phyloP scores from a whole-genome alignment of 768 basidiomycete species.

The Amanita pallidorosea region DNA sequence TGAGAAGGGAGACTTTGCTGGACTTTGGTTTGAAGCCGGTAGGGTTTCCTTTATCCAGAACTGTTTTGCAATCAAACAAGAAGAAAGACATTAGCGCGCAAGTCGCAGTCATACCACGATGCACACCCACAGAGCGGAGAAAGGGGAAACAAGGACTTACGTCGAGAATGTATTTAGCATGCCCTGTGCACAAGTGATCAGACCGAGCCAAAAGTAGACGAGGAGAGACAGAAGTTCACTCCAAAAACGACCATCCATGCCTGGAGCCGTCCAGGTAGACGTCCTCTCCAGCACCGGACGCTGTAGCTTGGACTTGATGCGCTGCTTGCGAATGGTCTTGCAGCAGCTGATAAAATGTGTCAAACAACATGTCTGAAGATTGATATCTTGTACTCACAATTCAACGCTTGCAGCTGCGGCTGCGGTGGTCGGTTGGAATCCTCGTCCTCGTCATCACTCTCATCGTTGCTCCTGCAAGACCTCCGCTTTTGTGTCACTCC shows the following conservation, averaged over 20 bases:
- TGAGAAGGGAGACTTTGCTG: conserved; percentile 84
- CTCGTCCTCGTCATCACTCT: conserved; percentile 65
- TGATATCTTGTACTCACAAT: conserved; percentile 24
- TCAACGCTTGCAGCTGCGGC: conserved; percentile 41
- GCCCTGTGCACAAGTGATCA: no score
- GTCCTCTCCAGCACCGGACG: conserved; percentile 29
- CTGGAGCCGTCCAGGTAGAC: no score
- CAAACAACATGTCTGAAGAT: background rate
- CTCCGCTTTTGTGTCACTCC: conserved; percentile 32
- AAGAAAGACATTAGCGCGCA: no score
- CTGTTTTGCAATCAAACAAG: no score
- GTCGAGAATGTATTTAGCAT: no score
- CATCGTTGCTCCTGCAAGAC: conserved; percentile 45
- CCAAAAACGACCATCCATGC: no score
- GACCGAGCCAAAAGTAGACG: no score
- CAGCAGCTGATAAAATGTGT: conserved; percentile 44
- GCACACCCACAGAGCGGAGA: no score
- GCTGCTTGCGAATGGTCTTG: conserved; percentile 84
- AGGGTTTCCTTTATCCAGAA: conserved; percentile 53
- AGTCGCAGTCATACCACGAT: no score
- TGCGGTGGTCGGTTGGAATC: conserved; percentile 46
- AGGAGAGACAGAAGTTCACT: no score
- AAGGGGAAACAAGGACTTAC: no score
- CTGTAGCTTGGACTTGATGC: conserved; percentile 89
- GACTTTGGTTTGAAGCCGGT: conserved; percentile 85